A percentile compares a stretch with the other conserved stretches of the same genome.
phyloP scores from a whole-genome alignment of 116 monocot genomes.

The Papilionanthe hybrid region DNA sequence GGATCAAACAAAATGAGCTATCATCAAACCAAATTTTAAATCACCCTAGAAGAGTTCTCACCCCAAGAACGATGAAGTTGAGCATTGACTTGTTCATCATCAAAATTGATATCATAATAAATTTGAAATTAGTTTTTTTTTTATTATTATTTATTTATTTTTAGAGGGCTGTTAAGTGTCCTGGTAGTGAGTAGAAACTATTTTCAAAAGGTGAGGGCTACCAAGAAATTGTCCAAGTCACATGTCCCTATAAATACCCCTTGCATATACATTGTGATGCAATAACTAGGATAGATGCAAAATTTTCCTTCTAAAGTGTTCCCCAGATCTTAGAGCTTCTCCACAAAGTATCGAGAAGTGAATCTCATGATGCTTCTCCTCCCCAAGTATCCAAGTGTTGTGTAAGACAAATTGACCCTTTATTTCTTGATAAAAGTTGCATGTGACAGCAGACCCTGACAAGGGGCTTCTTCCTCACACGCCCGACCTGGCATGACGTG shows the following conservation, averaged over 20 bases:
- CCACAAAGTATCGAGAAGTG: background rate
- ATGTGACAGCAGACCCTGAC: no score
- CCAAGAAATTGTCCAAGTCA: no score
- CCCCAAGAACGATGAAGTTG: background rate
- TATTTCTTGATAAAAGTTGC: background rate
- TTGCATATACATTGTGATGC: background rate
- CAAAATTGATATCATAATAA: background rate
- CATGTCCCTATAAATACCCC: background rate
- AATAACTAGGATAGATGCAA: background rate
- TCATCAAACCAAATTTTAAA: background rate
- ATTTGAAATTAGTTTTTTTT: background rate
- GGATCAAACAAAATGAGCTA: no score
- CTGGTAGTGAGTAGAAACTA: background rate
- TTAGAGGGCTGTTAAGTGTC: no score
- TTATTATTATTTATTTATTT: no score
- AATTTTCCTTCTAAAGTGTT: background rate
- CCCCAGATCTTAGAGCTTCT: background rate
- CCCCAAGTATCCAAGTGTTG: background rate
- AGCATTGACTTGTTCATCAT: background rate
- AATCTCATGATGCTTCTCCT: no score
- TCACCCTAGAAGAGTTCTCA: background rate
- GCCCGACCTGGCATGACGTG: no score
- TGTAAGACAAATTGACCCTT: background rate
- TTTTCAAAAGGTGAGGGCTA: background rate
- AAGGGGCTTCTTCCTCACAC: no score